These are phyloP conservation scores for Angomonas ambiguus DNA, from an alignment of 208 protist species.

Conservation along the genomic window DNA sequence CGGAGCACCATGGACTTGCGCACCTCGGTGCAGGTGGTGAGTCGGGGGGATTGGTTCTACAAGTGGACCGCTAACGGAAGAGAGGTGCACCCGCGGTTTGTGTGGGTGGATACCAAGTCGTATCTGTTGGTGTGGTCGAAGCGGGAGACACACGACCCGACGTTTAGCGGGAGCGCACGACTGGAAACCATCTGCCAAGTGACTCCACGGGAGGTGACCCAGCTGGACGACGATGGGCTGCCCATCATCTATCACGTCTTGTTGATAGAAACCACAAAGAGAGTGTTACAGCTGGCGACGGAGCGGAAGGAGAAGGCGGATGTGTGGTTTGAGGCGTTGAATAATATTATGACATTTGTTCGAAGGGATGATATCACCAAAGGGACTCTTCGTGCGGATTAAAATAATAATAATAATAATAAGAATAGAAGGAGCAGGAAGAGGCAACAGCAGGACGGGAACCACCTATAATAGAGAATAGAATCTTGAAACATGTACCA, in stretches of 20 bases:
- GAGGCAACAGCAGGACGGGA: too few relatives aligned
- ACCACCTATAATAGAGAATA: too few relatives aligned
- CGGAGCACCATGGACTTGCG: slow-evolving; percentile 61
- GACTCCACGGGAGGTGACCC: slow-evolving; percentile 36
- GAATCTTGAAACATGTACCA: not conserved
- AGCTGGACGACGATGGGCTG: slow-evolving; percentile 42
- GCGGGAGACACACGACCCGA: slow-evolving; percentile 45
- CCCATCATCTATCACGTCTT: slow-evolving; percentile 68
- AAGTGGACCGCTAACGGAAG: slow-evolving; percentile 60
- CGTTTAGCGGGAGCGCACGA: slow-evolving; percentile 49
- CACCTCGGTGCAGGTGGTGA: slow-evolving; percentile 59
- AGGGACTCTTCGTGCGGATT: slow-evolving; percentile 35
- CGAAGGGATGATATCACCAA: slow-evolving; percentile 38
- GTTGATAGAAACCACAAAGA: slow-evolving; percentile 55
- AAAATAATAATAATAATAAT: not conserved
- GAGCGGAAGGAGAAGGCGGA: slow-evolving; percentile 64
- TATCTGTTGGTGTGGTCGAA: slow-evolving; percentile 75
- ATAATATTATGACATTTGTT: slow-evolving; percentile 68
- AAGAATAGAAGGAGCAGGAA: too few relatives aligned
- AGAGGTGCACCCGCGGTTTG: slow-evolving; percentile 53
- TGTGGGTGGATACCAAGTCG: slow-evolving; percentile 74
- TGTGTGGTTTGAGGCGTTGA: slow-evolving; percentile 76
- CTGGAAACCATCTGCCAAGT: slow-evolving; percentile 69
- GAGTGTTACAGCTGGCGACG: slow-evolving; percentile 71
- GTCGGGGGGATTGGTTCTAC: slow-evolving; percentile 79